phyloP scores from a whole-genome alignment of 1,284 basidiomycete species.

The Moesziomyces parantarcticus region DNA sequence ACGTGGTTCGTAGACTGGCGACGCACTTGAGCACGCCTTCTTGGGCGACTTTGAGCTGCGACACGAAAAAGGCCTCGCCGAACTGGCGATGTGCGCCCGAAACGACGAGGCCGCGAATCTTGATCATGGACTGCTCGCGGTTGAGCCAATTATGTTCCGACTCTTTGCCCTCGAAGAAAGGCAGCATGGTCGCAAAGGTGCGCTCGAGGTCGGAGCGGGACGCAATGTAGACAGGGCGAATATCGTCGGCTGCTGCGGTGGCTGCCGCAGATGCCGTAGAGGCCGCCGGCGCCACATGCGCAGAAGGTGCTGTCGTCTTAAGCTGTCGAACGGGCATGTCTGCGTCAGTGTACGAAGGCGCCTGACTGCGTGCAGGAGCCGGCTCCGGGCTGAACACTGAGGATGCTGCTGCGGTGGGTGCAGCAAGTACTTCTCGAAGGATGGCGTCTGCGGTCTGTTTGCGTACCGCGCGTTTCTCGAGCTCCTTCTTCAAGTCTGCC shows the following conservation, averaged over 20 bases:
- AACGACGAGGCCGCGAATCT: constrained; percentile 90
- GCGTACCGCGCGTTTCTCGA: constrained; percentile 71
- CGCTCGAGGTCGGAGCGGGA: constrained; percentile 84
- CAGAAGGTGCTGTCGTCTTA: not conserved
- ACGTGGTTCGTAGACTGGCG: constrained; percentile 88
- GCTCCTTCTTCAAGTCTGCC: constrained; percentile 90
- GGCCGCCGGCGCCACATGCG: not conserved
- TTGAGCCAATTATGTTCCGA: constrained; percentile 94
- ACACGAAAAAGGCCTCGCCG: constrained; percentile 76
- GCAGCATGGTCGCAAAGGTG: constrained; percentile 82
- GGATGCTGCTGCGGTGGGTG: constrained; percentile 15
- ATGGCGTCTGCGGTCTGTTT: constrained; percentile 78
- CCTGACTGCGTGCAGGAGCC: constrained; percentile 7
- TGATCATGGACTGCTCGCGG: constrained; percentile 81
- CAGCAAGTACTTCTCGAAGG: constrained; percentile 68
- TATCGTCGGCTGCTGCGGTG: constrained; percentile 47
- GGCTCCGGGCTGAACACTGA: constrained; percentile 15
- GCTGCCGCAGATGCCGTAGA: constrained; percentile 19
- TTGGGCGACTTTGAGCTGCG: constrained; percentile 79
- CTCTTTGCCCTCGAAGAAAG: constrained; percentile 91
- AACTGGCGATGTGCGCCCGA: constrained; percentile 82
- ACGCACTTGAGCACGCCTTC: constrained; percentile 89
- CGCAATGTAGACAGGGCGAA: constrained; percentile 75
- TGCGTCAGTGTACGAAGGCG: constrained; percentile 6
- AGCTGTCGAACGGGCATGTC: constrained; percentile 5